Percentiles rank a stretch among this genome's conserved stretches.
Evolutionary conservation across 2,329 filamentous ascomycete genomes (phyloP).

Genomic region (Hawksworthiomyces lignivorus): DNA sequence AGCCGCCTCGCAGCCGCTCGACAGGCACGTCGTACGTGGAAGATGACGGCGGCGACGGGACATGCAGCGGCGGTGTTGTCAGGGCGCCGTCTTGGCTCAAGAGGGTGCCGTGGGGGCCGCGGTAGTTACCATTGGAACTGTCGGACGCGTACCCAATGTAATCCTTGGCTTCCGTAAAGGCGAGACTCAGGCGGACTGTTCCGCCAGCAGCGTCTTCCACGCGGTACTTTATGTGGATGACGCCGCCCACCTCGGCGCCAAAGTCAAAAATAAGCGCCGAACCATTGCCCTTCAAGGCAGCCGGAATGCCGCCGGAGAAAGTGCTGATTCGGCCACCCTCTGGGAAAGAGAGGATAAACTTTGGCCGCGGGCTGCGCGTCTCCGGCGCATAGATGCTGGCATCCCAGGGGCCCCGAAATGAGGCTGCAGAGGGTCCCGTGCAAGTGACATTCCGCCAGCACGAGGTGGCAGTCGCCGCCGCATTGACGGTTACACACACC

Average conservation of each 20-base stretch:
- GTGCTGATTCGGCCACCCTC: not conserved
- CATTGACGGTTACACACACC: too few relatives aligned
- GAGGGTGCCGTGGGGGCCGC: constrained; percentile 25
- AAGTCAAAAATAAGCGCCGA: constrained; percentile 52
- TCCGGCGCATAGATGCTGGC: constrained; percentile 47
- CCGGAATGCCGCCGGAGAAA: not conserved
- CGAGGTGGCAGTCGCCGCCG: too few relatives aligned
- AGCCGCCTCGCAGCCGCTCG: constrained; percentile 39
- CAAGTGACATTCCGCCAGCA: too few relatives aligned
- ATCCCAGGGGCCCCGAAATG: constrained; percentile 52
- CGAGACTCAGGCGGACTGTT: constrained; percentile 33
- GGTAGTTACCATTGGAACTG: constrained; percentile 26
- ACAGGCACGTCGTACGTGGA: constrained; percentile 31
- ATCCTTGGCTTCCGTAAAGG: constrained; percentile 40
- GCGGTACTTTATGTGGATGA: constrained; percentile 41
- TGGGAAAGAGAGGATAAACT: constrained; percentile 26
- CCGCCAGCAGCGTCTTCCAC: constrained; percentile 11
- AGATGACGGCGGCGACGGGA: constrained; percentile 18
- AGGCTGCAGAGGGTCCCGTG: constrained; percentile 17
- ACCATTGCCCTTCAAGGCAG: constrained; percentile 32
- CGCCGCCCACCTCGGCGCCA: constrained; percentile 49
- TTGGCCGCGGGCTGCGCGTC: constrained; percentile 41
- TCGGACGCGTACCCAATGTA: constrained; percentile 40
- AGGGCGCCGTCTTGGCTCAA: constrained; percentile 39
- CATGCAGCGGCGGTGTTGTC: too few relatives aligned